Conservation (phyloP, 306 rosid genomes). For the Acmispon strigosus region DNA sequence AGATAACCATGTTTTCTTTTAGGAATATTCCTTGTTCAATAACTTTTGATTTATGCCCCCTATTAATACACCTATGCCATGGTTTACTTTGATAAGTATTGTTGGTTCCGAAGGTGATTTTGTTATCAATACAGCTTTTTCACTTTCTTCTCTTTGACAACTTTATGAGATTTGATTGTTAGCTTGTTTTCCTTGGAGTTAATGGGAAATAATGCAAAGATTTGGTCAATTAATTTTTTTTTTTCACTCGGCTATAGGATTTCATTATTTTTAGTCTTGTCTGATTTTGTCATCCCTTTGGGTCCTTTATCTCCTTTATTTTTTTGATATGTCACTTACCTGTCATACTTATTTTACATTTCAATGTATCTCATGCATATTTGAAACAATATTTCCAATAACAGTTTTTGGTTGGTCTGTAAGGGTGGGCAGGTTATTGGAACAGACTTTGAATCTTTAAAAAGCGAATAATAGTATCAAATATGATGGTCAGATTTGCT, state of each 20-base stretch:
- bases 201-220: not conserved
- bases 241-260: not conserved
- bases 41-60: not conserved
- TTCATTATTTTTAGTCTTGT: not conserved
- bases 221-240: not conserved
- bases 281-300: not conserved
- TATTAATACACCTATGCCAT: not conserved
- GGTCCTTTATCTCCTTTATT: not conserved
- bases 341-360: not conserved
- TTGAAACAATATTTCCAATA: no score
- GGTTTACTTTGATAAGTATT: not conserved
- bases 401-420: no score
- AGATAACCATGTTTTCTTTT: not conserved
- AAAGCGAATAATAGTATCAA: not conserved
- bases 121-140: not conserved
- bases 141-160: not conserved
- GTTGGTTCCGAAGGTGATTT: not conserved
- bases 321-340: no score
- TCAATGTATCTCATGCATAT: no score
- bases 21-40: not conserved
- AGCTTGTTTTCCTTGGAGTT: not conserved
- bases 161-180: not conserved
- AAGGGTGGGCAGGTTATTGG: no score
- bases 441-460: not conserved
- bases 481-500: not conserved